Evolutionary conservation across 352 stramenopile species (phyloP).

Genomic region (Pythium myriotylum): DNA sequence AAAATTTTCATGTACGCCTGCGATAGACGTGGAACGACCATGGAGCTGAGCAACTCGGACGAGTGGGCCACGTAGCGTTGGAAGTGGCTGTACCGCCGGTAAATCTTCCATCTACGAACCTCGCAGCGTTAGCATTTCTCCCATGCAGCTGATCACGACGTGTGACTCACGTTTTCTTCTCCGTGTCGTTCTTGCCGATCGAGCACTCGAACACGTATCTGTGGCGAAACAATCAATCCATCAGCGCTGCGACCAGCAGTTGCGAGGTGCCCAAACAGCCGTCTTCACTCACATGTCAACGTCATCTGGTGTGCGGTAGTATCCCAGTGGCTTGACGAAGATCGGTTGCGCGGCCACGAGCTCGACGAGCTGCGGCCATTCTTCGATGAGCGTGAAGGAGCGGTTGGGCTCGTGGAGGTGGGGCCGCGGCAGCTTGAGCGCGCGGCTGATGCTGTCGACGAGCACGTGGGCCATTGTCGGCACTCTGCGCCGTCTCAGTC

Average conservation of each 20-base stretch:
- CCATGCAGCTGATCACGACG: too few relatives aligned
- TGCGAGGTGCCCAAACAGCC: background rate
- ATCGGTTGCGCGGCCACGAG: conserved; percentile 55
- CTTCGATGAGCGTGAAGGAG: conserved; percentile 64
- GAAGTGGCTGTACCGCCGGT: conserved; percentile 85
- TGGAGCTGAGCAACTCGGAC: conserved; percentile 52
- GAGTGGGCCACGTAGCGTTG: conserved; percentile 73
- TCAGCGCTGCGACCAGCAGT: too few relatives aligned
- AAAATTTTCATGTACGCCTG: conserved; percentile 86
- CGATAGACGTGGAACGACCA: conserved; percentile 65
- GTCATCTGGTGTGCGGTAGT: conserved; percentile 79
- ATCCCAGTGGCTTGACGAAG: conserved; percentile 61
- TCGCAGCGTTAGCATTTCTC: too few relatives aligned
- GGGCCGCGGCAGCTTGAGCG: conserved; percentile 61
- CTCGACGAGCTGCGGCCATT: conserved; percentile 58
- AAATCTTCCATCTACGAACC: conserved; percentile 82
- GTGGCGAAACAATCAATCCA: too few relatives aligned
- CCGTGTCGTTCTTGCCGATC: conserved; percentile 35
- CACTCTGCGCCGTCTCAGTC: too few relatives aligned
- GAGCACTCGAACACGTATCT: conserved; percentile 85
- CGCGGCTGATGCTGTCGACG: conserved; percentile 55
- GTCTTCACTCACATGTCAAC: conserved; percentile 74
- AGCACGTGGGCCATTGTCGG: conserved; percentile 44
- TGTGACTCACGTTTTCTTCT: conserved; percentile 44
- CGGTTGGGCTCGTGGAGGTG: conserved; percentile 66